Conservation (phyloP, 306 rosid genomes). For the Rosa lucieae region DNA sequence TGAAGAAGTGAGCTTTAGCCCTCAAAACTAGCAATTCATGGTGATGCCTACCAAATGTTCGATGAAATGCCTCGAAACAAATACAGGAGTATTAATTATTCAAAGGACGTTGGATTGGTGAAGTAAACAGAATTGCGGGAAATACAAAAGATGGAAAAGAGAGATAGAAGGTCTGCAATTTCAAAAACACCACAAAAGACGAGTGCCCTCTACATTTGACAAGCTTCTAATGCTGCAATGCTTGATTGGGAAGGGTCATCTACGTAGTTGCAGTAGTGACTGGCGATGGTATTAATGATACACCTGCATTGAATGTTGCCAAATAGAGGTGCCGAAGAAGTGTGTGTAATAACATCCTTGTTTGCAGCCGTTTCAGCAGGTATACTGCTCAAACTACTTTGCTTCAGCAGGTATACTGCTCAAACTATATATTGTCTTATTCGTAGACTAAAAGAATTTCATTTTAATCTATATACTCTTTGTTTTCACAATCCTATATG, state of each 20-base stretch:
- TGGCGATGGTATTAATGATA: too few species aligned
- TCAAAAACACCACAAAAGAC: too few species aligned
- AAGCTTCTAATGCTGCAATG: too few species aligned
- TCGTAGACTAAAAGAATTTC: background rate
- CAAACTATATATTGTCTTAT: background rate
- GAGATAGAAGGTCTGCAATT: too few species aligned
- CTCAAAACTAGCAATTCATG: background rate
- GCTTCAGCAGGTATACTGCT: constrained; percentile 2
- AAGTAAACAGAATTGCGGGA: too few species aligned
- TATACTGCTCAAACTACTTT: background rate
- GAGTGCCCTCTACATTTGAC: too few species aligned
- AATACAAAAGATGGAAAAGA: too few species aligned
- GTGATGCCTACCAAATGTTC: background rate
- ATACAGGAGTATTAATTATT: background rate
- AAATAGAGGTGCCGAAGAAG: background rate
- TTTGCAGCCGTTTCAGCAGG: background rate
- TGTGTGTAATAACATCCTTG: constrained; percentile 10
- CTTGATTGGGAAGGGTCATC: too few species aligned
- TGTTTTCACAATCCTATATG: too few species aligned
- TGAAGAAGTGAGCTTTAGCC: background rate
- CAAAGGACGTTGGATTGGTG: too few species aligned
- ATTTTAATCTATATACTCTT: background rate
- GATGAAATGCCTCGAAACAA: background rate
- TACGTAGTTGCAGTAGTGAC: too few species aligned
- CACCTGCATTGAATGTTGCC: constrained; percentile 51